phyloP scores from a whole-genome alignment of 768 basidiomycete species.

The Pulveroboletus sp. region DNA sequence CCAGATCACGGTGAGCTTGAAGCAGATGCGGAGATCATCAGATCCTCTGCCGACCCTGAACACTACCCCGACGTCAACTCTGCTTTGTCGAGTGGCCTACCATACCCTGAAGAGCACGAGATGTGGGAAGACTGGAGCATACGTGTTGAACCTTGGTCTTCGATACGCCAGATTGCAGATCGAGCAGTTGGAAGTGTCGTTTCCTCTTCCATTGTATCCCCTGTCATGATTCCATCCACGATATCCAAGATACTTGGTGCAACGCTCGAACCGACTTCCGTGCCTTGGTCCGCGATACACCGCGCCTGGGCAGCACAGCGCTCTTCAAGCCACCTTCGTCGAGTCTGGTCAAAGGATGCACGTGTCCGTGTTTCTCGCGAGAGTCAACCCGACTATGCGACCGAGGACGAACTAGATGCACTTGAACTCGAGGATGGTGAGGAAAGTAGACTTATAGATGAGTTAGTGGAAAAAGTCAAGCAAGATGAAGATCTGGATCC shows the following conservation, averaged over 20 bases:
- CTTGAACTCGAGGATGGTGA: constrained; percentile 33
- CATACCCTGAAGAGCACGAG: constrained; percentile 23
- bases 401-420: constrained; percentile 29
- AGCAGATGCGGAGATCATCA: constrained; percentile 14
- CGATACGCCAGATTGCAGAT: constrained; percentile 70
- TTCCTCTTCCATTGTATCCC: constrained; percentile 23
- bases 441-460: constrained; percentile 40
- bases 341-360: constrained; percentile 56
- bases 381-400: constrained; percentile 31
- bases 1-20: constrained; percentile 13
- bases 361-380: constrained; percentile 33
- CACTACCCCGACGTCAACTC: neutral
- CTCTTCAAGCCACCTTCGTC: constrained; percentile 47
- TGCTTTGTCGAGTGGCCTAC: constrained; percentile 1
- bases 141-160: constrained; percentile 62
- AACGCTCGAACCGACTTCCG: constrained; percentile 44
- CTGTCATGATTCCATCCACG: constrained; percentile 5
- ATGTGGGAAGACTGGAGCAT: constrained; percentile 68
- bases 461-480: constrained; percentile 72
- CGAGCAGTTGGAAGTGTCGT: constrained; percentile 66
- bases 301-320: constrained; percentile 61
- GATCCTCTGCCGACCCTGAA: constrained; percentile 14
- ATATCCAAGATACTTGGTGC: constrained; percentile 18
- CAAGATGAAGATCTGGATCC: constrained; percentile 69
- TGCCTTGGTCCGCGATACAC: constrained; percentile 65